Evolutionary conservation across 2,329 filamentous ascomycete species (phyloP).

Genomic region (Fusarium avenaceum): DNA sequence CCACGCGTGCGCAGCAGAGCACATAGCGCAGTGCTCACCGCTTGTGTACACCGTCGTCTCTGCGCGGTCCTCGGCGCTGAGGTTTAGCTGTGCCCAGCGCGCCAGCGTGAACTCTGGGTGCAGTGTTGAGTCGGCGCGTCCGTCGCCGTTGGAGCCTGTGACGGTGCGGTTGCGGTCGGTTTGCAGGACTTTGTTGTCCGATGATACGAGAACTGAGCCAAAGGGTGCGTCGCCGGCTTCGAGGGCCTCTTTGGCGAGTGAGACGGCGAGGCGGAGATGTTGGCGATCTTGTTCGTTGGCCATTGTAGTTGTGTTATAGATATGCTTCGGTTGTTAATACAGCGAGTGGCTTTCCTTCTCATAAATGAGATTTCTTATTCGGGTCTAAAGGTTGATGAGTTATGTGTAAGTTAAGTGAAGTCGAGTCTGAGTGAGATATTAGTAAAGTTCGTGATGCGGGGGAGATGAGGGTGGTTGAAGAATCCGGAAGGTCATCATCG

Average conservation of each 20-base stretch:
- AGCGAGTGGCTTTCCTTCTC: not conserved
- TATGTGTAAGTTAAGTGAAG: slow-evolving; percentile 3
- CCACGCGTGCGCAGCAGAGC: slow-evolving; percentile 54
- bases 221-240: slow-evolving; percentile 55
- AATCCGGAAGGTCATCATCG: not conserved
- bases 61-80: slow-evolving; percentile 57
- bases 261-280: slow-evolving; percentile 43
- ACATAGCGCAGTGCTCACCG: slow-evolving; percentile 57
- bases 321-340: not conserved
- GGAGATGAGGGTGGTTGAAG: slow-evolving; percentile 16
- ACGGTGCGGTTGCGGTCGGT: slow-evolving; percentile 54
- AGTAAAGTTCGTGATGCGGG: slow-evolving; percentile 34
- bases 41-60: slow-evolving; percentile 54
- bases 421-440: not conserved
- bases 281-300: slow-evolving; percentile 26
- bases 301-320: slow-evolving; percentile 3
- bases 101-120: slow-evolving; percentile 57
- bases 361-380: not conserved
- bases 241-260: slow-evolving; percentile 55
- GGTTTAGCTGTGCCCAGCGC: slow-evolving; percentile 54
- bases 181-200: slow-evolving; percentile 47
- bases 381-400: slow-evolving; percentile 3
- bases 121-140: slow-evolving; percentile 51
- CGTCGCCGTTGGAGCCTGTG: slow-evolving; percentile 48
- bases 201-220: slow-evolving; percentile 54